Conservation (phyloP, 257 asterid genomes). For the Nyctanthes arbortristis region DNA sequence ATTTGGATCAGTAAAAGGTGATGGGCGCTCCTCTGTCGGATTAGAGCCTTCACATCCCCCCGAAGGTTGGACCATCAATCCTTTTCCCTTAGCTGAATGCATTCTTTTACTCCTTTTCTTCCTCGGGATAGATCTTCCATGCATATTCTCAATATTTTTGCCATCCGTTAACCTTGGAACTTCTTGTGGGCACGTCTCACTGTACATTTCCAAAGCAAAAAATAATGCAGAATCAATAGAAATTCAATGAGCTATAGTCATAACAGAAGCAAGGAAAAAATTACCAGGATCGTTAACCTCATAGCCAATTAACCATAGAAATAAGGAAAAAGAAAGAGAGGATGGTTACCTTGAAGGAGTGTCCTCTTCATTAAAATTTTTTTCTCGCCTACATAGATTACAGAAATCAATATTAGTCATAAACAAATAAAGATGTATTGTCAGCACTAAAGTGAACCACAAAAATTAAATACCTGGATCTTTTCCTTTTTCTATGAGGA, state of each 20-base stretch:
- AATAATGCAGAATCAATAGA: not conserved
- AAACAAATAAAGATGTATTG: slow-evolving; percentile 7
- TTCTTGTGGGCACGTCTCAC: slow-evolving; percentile 38
- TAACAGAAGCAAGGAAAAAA: slow-evolving; percentile 1
- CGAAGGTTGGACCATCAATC: slow-evolving; percentile 3
- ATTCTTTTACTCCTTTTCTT: slow-evolving; percentile 28
- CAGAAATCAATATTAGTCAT: slow-evolving; percentile 28
- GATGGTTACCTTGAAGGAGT: slow-evolving; percentile 35
- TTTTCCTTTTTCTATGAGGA: slow-evolving; percentile 34
- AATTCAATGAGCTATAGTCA: not conserved
- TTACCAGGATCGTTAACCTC: no score
- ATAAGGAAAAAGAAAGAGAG: slow-evolving; percentile 7
- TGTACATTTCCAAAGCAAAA: slow-evolving; percentile 24
- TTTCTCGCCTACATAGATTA: slow-evolving; percentile 31
- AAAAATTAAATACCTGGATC: slow-evolving; percentile 48
- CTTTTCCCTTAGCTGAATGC: slow-evolving; percentile 14
- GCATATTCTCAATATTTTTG: slow-evolving; percentile 30
- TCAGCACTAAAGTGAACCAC: not conserved
- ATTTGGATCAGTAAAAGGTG: slow-evolving; percentile 15
- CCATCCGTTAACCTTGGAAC: slow-evolving; percentile 36
- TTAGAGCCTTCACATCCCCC: slow-evolving; percentile 7
- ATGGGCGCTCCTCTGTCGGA: slow-evolving; percentile 26
- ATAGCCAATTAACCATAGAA: no score
- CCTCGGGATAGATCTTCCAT: slow-evolving; percentile 14
- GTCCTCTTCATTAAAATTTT: slow-evolving; percentile 21